Evolutionary conservation across 371 early-diverging fungal species (phyloP), one percentile per base, ranked within the genome.

Genomic region (Lichtheimia ramosa): DNA sequence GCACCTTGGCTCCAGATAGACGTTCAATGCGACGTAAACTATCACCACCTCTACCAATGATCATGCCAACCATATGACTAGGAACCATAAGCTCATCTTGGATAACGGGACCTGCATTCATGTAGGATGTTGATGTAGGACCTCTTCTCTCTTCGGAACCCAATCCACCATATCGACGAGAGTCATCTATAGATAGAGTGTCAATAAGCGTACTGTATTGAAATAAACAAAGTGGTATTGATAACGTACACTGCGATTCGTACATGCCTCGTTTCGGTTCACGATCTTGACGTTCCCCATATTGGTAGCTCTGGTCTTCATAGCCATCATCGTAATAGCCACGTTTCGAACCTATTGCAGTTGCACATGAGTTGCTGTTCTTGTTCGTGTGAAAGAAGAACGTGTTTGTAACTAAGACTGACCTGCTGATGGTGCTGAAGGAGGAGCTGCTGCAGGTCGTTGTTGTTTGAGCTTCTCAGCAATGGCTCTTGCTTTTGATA

Each of bases 11-110:
- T 40, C 87, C 87, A n/a, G 86, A 79, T 50, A 81, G 76, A 27
- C 83, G 74, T 70, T 94, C 92, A 61, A 94, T 91, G 28, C 85
- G 73, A 66, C 90, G 88, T 57, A 95, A 69, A 68, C 87, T 92
- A 53, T 91, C 93, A 12, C 94, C 95, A 16, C 86, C 85, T 42
- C 88, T 80, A 8, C 95, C 95, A 69, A 95, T 96, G 43, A 96
- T 82, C 48, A 93, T 65, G 3, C 95, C 95, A 14, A 93, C 92
- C 67, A 89, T 82, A 46, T 74, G 79, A 53, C 81, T 79, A 5
- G 91, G 90, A 0, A 92, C 88, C 24, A 59, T 66, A 48, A 86
- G 82, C 56, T 88, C 75, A 43, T 71, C 75, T 61, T 70, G 66
- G 10, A 71, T 66, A 58, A 79, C 69, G 39, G 71, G 28, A 16